Evolutionary conservation across 2,329 filamentous ascomycete genomes (phyloP).

Genomic region (Stylonectria norvegica): DNA sequence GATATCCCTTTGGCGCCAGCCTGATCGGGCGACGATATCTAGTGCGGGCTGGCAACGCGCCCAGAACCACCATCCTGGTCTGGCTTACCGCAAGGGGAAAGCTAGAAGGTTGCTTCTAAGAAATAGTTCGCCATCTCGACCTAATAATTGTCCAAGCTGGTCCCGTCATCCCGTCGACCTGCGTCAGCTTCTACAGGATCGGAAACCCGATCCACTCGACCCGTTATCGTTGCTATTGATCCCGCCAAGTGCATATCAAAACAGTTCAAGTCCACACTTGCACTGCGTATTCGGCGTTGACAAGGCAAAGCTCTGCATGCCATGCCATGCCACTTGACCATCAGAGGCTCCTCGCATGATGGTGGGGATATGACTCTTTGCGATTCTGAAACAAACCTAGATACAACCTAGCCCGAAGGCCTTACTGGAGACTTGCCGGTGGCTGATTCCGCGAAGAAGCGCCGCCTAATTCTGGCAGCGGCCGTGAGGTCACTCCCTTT

Average conservation of each 20-base stretch:
- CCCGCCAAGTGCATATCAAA: too few species aligned
- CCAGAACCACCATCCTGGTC: conserved; percentile 10
- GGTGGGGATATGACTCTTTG: background rate
- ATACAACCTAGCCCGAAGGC: background rate
- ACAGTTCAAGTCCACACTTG: too few species aligned
- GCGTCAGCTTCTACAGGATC: background rate
- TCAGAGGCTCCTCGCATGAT: background rate
- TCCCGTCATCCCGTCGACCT: background rate
- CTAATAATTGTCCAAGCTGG: background rate
- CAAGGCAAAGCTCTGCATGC: too few species aligned
- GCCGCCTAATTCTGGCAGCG: background rate
- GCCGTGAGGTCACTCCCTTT: conserved; percentile 1
- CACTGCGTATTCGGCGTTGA: too few species aligned
- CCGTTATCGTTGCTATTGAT: background rate
- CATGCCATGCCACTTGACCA: too few species aligned
- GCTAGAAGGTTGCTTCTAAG: background rate
- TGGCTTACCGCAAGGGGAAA: background rate
- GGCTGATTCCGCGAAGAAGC: background rate
- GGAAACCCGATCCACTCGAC: background rate
- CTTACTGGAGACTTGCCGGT: background rate
- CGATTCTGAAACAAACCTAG: background rate
- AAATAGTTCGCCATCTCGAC: background rate
- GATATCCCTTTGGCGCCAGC: conserved; percentile 11
- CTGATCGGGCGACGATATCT: conserved; percentile 11
- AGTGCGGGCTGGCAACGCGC: conserved; percentile 1